phyloP scores from a whole-genome alignment of 2,329 filamentous ascomycete species.

The Stagonosporopsis vannaccii region DNA sequence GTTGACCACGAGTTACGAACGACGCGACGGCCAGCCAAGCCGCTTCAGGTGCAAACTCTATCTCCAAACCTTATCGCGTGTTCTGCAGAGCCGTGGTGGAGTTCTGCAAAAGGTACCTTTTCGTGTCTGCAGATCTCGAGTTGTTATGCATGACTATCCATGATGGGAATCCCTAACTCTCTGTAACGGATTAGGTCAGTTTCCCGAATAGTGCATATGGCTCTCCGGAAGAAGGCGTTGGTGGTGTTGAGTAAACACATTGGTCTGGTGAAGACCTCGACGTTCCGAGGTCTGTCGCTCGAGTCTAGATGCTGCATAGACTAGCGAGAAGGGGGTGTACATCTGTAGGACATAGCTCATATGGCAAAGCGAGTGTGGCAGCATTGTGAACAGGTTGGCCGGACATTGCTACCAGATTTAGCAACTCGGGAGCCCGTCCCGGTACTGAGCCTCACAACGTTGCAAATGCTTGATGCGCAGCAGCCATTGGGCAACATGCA shows the following conservation, averaged over 20 bases:
- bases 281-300: background rate
- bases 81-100: constrained; percentile 3
- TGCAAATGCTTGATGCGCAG: background rate
- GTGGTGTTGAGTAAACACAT: background rate
- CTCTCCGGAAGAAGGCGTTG: background rate
- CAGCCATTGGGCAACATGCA: background rate
- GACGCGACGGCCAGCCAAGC: constrained; percentile 5
- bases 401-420: background rate
- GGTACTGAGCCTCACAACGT: background rate
- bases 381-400: background rate
- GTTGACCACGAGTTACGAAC: constrained; percentile 13
- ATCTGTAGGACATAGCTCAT: background rate
- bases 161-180: background rate
- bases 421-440: background rate
- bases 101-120: background rate
- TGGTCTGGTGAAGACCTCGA: background rate
- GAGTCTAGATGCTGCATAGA: constrained; percentile 2
- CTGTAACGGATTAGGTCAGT: background rate
- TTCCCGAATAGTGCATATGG: background rate
- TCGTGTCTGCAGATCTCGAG: background rate
- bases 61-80: constrained; percentile 10
- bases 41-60: constrained; percentile 8
- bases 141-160: background rate
- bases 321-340: background rate
- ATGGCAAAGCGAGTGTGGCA: background rate